Evolutionary conservation across 1,284 basidiomycete genomes (phyloP), one percentile per base, ranked within the genome.

Genomic region (Pseudozyma sp.): DNA sequence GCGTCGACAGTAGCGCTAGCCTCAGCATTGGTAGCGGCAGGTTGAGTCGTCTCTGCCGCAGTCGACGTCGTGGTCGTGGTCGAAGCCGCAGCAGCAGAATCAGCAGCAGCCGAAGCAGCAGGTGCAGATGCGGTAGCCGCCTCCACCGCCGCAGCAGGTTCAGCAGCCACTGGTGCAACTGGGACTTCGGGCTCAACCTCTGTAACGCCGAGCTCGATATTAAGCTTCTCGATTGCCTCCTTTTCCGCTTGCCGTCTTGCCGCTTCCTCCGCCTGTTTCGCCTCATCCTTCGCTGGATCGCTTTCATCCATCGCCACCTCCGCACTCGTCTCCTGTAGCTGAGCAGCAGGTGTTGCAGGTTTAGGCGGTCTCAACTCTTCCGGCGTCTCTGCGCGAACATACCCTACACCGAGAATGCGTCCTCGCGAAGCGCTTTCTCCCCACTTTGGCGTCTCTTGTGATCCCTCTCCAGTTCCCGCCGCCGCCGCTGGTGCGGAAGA

Each of bases 321-420:
- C 19, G 21, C 40, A 9, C 13, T 25, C 13, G 40, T 57, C 38
- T 39, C 40, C 12, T 12, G 9, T 11, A 18, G 39, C 52, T 53
- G 39, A 18, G 14, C 21, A 21, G 16, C 54, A 18, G 59, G 61
- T 14, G 14, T 14, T 43, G 16, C 54, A 18, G 59, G 61, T 40
- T 64, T 64, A 14, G 52, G 60, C 39, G 74, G 69, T 13, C 52
- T 19, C 18, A 75, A 40, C 59, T 75, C 67, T 34, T 77, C 74
- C 12, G 79, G 79, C 25, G 76, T 76, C 25, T 64, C 57, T 3
- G 79, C 70, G 3, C 65, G 58, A 6, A 82, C 76, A 45, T 76
- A 71, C 3, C 79, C 80, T 48, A 81, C 63, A 40, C 79, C 80
- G 4, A 83, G 8, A 34, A 82, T 70, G n/a, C 51, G 53, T 5